Percentiles rank a stretch among this genome's conserved stretches.
Evolutionary conservation across 2,329 filamentous ascomycete species (phyloP).

Genomic region (Knoxdaviesia capensis): DNA sequence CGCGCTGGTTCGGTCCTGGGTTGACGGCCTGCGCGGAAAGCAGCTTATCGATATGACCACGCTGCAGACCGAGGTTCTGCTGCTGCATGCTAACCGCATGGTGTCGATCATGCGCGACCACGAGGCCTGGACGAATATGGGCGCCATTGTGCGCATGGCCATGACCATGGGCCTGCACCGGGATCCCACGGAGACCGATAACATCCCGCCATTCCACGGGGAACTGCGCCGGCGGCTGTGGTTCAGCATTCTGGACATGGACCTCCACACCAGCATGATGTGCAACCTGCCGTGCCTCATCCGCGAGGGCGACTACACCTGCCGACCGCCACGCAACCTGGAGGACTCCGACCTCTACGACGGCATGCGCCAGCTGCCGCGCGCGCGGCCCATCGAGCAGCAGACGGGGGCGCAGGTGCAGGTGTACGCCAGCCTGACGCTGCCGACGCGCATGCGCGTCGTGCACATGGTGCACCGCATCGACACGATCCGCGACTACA

Average conservation of each 20-base stretch:
- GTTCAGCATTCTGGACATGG: constrained; percentile 36
- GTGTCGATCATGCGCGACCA: constrained; percentile 27
- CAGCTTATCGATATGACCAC: constrained; percentile 30
- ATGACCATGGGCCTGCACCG: constrained; percentile 40
- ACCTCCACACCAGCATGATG: constrained; percentile 31
- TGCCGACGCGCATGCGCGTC: constrained; percentile 27
- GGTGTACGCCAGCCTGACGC: constrained; percentile 29
- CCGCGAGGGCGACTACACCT: constrained; percentile 32
- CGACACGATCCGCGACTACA: constrained; percentile 30
- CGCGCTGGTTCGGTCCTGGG: constrained; percentile 31
- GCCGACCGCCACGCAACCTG: constrained; percentile 29
- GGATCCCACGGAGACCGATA: constrained; percentile 31
- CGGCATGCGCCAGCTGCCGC: constrained; percentile 26
- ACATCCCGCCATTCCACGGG: constrained; percentile 28
- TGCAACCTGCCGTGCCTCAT: constrained; percentile 30
- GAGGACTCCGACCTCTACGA: constrained; percentile 28
- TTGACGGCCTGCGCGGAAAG: constrained; percentile 29
- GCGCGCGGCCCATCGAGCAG: constrained; percentile 27
- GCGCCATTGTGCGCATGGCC: constrained; percentile 32
- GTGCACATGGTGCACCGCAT: constrained; percentile 28
- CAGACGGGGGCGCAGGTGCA: constrained; percentile 32
- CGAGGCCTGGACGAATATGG: constrained; percentile 33
- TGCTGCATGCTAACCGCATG: constrained; percentile 30
- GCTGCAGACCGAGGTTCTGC: constrained; percentile 32
- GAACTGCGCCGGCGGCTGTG: constrained; percentile 33